These are phyloP conservation scores for Fusarium euwallaceae DNA, from an alignment of 2,329 filamentous ascomycete species.

Conservation along the genomic window DNA sequence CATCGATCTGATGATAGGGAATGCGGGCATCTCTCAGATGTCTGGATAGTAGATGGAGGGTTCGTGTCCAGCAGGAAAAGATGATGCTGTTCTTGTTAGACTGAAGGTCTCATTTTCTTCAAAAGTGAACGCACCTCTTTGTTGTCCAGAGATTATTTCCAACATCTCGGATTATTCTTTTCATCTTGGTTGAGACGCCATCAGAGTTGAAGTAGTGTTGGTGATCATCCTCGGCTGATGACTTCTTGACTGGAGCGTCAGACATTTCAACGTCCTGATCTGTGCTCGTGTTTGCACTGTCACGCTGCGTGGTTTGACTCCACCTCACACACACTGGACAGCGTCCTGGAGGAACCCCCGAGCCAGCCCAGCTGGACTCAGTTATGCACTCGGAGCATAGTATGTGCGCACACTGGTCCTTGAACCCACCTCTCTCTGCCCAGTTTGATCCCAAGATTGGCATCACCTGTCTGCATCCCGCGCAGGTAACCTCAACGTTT, in stretches of 20 bases:
- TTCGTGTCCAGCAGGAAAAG: constrained; percentile 62
- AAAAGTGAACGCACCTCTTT: background rate
- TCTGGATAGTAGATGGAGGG: constrained; percentile 53
- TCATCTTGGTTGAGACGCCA: background rate
- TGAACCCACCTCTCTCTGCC: background rate
- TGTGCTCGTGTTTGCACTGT: no score
- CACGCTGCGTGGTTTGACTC: background rate
- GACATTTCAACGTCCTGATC: background rate
- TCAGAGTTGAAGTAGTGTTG: background rate
- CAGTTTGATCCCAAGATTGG: background rate
- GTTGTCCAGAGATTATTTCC: background rate
- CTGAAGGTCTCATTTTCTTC: no score
- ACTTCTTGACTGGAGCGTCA: background rate
- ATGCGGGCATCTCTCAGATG: constrained; percentile 49
- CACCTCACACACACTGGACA: background rate
- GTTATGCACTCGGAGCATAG: background rate
- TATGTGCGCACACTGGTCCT: background rate
- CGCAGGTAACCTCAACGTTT: background rate
- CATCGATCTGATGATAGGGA: constrained; percentile 58
- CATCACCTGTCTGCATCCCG: background rate
- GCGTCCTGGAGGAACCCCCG: background rate
- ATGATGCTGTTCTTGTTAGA: constrained; percentile 53
- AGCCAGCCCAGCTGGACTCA: background rate
- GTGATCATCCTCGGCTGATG: background rate
- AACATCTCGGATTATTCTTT: background rate